These are phyloP conservation scores for Calycina herbarum DNA, from an alignment of 2,329 filamentous ascomycete genomes.

Conservation along the genomic window DNA sequence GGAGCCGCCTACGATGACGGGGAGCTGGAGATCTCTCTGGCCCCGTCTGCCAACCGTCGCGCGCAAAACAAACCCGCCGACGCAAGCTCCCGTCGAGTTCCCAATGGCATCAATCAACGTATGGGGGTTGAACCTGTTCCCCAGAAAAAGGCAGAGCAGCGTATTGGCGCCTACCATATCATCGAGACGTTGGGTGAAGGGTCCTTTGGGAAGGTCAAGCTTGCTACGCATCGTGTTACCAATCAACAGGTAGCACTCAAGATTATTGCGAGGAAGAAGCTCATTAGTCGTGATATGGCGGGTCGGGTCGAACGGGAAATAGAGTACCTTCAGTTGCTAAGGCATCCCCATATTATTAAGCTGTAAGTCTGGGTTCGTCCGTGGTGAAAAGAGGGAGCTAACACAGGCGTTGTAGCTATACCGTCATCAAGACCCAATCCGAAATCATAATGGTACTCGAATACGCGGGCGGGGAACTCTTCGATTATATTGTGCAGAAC, in stretches of 20 bases:
- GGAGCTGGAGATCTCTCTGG: conserved; percentile 77
- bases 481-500: conserved; percentile 96
- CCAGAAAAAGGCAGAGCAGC: conserved; percentile 67
- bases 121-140: conserved; percentile 28
- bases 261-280: conserved; percentile 94
- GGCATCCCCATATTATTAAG: conserved; percentile 99
- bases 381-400: conserved; percentile 23
- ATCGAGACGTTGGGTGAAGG: conserved; percentile 91
- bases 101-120: conserved; percentile 28
- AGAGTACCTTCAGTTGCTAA: conserved; percentile 91
- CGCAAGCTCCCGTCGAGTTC: conserved; percentile 29
- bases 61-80: conserved; percentile 39
- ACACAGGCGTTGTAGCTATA: conserved; percentile 61
- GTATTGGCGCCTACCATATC: conserved; percentile 89
- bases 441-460: conserved; percentile 99
- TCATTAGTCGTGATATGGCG: conserved; percentile 97
- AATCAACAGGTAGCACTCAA: conserved; percentile 96
- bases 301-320: conserved; percentile 97
- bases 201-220: conserved; percentile 97
- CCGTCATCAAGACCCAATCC: conserved; percentile 88
- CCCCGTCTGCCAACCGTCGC: conserved; percentile 63
- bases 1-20: conserved; percentile 68
- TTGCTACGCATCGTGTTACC: conserved; percentile 88
- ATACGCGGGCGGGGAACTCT: conserved; percentile 93
- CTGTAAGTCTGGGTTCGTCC: conserved; percentile 59